Evolutionary conservation across 2,329 filamentous ascomycete genomes (phyloP).

Genomic region (Ramularia endophylla): DNA sequence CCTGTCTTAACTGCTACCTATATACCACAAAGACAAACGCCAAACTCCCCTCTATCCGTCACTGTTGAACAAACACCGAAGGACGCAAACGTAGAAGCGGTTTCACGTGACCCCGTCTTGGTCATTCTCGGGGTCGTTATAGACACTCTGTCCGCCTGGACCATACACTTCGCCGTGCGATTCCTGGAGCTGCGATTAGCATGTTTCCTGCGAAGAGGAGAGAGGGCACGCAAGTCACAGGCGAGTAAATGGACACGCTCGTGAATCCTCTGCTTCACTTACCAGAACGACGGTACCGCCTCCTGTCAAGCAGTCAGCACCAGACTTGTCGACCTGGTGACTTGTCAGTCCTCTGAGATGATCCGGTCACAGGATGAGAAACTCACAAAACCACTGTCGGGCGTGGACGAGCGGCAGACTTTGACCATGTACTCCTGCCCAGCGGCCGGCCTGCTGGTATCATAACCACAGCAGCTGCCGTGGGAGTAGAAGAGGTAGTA

Average conservation of each 20-base stretch:
- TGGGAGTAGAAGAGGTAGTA: constrained; percentile 61
- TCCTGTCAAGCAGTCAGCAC: constrained; percentile 47
- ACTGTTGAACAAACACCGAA: too few species aligned
- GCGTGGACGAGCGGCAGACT: constrained; percentile 53
- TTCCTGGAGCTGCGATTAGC: constrained; percentile 22
- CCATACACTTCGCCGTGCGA: constrained; percentile 54
- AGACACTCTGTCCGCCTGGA: constrained; percentile 61
- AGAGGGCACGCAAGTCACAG: too few species aligned
- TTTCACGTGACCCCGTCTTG: too few species aligned
- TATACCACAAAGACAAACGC: too few species aligned
- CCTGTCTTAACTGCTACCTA: too few species aligned
- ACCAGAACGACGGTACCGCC: constrained; percentile 56
- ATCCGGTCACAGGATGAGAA: constrained; percentile 9
- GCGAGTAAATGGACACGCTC: too few species aligned
- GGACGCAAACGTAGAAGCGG: too few species aligned
- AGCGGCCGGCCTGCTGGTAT: constrained; percentile 44
- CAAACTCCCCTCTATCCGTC: too few species aligned
- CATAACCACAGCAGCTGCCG: constrained; percentile 58
- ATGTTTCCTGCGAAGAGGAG: too few species aligned
- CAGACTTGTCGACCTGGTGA: constrained; percentile 44
- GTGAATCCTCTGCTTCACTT: too few species aligned
- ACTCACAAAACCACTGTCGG: constrained; percentile 48
- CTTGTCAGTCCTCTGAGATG: neutral
- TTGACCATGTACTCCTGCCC: constrained; percentile 62
- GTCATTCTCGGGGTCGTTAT: constrained; percentile 45